Evolutionary conservation across 495 filamentous ascomycete species (phyloP), one percentile per base, ranked within the genome.

Genomic region (Staphylotrichum longicolle): DNA sequence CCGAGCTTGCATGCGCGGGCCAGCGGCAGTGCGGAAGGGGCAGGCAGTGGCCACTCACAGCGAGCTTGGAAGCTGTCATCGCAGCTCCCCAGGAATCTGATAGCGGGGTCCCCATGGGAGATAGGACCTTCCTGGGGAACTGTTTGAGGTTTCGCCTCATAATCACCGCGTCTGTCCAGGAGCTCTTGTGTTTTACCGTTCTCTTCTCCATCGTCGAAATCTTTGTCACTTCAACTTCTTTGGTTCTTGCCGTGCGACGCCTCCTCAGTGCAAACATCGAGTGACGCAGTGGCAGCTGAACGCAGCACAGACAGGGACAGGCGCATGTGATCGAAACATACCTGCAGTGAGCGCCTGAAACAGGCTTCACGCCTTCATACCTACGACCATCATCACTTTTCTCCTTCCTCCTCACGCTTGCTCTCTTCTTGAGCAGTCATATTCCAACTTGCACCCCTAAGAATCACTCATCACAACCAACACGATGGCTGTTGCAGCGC

Each of bases 401-500:
- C 39, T 49, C 46, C 14, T 47, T n/a, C 14, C 30, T 56, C 47
- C 32, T 10, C 37, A 1, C 37, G 37, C 48, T 40, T 63, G 14
- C 14, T 55, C 8, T 56, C 39, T 9, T 20, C 4, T 39, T 15
- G 10, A 34, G 34, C 27, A 5, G 37, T 8, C 33, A 12, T 5
- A 15, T 32, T 32, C 27, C 2, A 45, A 2, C 11, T 49, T 41
- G 11, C 35, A 6, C n/a, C 52, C n/a, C 40, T 41, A 53, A 35
- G 46, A 14, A 14, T 53, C 15, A 1, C 54, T 33, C 45, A 37
- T 4, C 41, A 27, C n/a, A 45, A 2, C 55, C 32, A 33, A 42
- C 15, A 3, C 51, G 48, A 63, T 55, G 53, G 46, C 67, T 42
- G 41, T 58, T 58, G 58, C 41, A 60, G 74, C 77, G 65, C 44